Evolutionary conservation across 75 land plant species (phyloP).

Genomic region (Pseudotsuga menziesii): DNA sequence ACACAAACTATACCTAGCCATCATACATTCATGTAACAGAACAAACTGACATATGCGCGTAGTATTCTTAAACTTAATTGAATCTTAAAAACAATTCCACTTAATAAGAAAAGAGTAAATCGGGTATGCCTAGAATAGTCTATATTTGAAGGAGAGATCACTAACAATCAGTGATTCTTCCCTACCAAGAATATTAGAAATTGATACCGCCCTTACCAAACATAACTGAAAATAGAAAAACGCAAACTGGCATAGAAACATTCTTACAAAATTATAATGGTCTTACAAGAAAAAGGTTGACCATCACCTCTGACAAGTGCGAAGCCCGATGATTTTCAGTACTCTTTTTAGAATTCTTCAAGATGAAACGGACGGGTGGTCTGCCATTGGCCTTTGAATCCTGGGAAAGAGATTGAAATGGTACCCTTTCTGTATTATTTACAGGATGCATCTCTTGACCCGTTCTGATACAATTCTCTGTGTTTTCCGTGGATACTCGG

Average conservation of each 20-base stretch:
- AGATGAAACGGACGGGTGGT: not conserved
- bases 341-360: constrained; percentile 1
- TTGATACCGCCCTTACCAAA: too few species aligned
- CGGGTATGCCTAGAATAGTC: too few species aligned
- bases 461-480: not conserved
- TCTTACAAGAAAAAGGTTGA: not conserved
- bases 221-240: not conserved
- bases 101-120: too few species aligned
- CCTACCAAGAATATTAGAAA: too few species aligned
- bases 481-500: constrained; percentile 1
- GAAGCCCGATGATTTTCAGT: not conserved
- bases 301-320: not conserved
- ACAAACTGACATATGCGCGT: too few species aligned
- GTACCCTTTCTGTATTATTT: constrained; percentile 25
- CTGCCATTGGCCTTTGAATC: not conserved
- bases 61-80: too few species aligned
- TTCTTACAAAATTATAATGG: not conserved
- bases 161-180: too few species aligned
- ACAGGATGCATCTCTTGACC: constrained; percentile 5
- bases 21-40: too few species aligned
- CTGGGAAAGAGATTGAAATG: constrained; percentile 35
- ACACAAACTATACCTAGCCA: too few species aligned
- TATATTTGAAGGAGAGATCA: too few species aligned
- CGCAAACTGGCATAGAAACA: not conserved
- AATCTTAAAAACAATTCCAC: too few species aligned